Evolutionary conservation across 2,329 filamentous ascomycete species (phyloP), one percentile per base, ranked within the genome.

Genomic region (Pleurostoma richardsiae): DNA sequence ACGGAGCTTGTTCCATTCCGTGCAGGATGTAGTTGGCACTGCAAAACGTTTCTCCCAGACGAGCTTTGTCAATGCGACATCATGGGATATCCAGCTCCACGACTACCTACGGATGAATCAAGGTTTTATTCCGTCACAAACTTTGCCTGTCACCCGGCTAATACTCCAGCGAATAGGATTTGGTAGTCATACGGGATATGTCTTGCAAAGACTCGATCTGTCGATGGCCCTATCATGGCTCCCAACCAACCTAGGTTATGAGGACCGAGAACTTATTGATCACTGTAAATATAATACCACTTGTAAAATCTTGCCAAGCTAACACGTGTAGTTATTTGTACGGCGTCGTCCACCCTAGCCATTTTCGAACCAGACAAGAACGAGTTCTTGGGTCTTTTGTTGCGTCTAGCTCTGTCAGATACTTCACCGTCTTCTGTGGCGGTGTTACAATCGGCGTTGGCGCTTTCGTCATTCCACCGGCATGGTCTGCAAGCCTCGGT

Each of bases 61-160:
- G 49, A 49, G 49, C 42, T 55, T 55, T 50, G 46, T 55, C 10
- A 53, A 55, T 55, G 51, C 53, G 30, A 52, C 47, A 30, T 52
- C 49, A 42, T 55, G 53, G 53, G 53, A 55, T 55, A 54, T 55
- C 19, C 53, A 55, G 47, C 49, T 55, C 40, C 51, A 55, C 42
- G 45, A 55, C 38, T 52, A 53, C 44, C 45, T 55, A 30, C 48
- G 51, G 47, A 52, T 52, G 49, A 55, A 49, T 49, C 49, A 55
- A 55, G 53, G 53, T 55, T 46, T 50, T 8, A 50, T 47, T 50
- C 43, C 28, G 45, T 52, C 49, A 42, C 45, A 27, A 46, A 44
- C 39, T 52, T 49, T 53, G 41, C 49, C 38, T 47, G 44, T 49
- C 41, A 48, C 44, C 31, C 43, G 46, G 43, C 52, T 54, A 49